Conservation (phyloP, 2,329 filamentous ascomycete species). For the Talaromyces sp. region DNA sequence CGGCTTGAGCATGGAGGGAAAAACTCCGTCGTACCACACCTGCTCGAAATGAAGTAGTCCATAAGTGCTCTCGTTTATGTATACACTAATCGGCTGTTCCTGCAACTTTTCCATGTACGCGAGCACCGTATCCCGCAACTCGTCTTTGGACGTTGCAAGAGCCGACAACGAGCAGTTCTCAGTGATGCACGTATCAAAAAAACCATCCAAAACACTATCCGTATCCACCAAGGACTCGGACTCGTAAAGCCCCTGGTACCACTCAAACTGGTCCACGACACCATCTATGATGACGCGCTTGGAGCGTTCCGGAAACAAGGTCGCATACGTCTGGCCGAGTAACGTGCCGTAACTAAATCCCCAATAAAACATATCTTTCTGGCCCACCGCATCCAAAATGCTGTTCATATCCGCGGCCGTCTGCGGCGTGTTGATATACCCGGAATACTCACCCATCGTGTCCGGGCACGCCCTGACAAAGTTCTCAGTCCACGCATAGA, state of each 20-base stretch:
- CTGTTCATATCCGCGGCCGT: slow-evolving; percentile 50
- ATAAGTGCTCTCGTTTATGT: too few species aligned
- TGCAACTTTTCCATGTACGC: too few species aligned
- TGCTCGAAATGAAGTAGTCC: background rate
- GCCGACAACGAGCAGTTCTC: too few species aligned
- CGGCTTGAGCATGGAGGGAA: background rate
- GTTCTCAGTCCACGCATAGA: too few species aligned
- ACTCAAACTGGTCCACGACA: slow-evolving; percentile 22
- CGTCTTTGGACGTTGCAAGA: too few species aligned
- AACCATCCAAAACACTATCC: slow-evolving; percentile 4
- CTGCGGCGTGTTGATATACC: slow-evolving; percentile 47
- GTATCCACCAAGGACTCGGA: slow-evolving; percentile 15
- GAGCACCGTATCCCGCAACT: too few species aligned
- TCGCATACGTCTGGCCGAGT: too few species aligned
- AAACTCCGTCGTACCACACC: slow-evolving; percentile 19
- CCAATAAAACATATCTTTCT: slow-evolving; percentile 36
- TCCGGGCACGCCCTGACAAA: too few species aligned
- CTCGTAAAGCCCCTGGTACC: slow-evolving; percentile 17
- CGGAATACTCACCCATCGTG: slow-evolving; percentile 39
- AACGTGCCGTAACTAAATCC: slow-evolving; percentile 35
- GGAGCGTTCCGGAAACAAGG: too few species aligned
- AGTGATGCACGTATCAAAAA: too few species aligned
- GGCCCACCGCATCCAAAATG: slow-evolving; percentile 42
- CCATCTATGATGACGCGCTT: slow-evolving; percentile 19
- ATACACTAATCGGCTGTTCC: too few species aligned